Evolutionary conservation across 2,329 filamentous ascomycete genomes (phyloP), one percentile per base, ranked within the genome.

Genomic region (Penicillium brasilianum): DNA sequence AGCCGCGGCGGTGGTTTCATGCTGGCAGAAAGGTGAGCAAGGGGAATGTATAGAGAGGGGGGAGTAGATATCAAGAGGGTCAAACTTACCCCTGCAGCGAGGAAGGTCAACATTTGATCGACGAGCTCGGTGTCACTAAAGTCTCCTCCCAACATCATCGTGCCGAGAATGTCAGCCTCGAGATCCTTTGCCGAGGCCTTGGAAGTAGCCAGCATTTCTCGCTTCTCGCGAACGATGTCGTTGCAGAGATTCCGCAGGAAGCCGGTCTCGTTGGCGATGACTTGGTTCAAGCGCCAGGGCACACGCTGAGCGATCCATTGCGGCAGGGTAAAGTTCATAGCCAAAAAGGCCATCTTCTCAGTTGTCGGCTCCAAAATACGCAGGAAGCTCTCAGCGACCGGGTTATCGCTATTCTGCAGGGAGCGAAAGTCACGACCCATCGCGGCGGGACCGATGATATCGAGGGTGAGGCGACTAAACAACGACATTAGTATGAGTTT

Each of bases 391-490:
- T 78, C 72, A 43, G 81, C 81, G n/a, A 87, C 78, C 60, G 82
- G 80, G 68, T 84, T 85, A 46, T 80, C 72, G 0, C 81, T 80
- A 55, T 85, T 77, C 5, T 80, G 71, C 1, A 87, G 72, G 0
- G 83, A 78, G 50, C 82, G 76, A 66, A 87, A 87, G 63, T 87
- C 85, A 28, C 82, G 78, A 8, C 83, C 84, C 78, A 86, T 82
- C 14, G 84, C 85, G 1, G 83, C 83, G 1, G 83, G 73, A 1
- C 85, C 85, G 53, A 87, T 87, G 48, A 87, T 85, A 62, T 87
- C 85, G 9, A 87, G 79, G 0, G 84, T 85, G 2, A 84, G 80
- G 3, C 85, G 82, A 37, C 73, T 76, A 16, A 1, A 36, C n/a
- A 1, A n/a, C 22, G 1, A 4, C 50, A 30, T 54, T 18, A 50